Evolutionary conservation across 2,329 filamentous ascomycete species (phyloP).

Genomic region (Metarhizium anisopliae): DNA sequence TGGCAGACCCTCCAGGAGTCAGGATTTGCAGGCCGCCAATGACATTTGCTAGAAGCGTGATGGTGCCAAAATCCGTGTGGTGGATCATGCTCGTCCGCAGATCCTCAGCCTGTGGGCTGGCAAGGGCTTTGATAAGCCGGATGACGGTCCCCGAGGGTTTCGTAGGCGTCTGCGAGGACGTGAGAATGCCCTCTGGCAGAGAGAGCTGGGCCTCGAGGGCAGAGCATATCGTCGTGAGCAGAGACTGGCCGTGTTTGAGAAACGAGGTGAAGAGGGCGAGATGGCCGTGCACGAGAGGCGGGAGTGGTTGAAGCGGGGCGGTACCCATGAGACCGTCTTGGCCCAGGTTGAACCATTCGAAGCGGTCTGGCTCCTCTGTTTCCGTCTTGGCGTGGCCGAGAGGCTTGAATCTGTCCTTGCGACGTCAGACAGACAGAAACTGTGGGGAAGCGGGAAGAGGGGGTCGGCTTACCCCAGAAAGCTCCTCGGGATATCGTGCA

Average conservation of each 20-base stretch:
- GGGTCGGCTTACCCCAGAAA: not conserved
- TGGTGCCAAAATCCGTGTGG: slow-evolving; percentile 27
- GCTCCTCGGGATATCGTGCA: not conserved
- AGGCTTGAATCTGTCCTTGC: not conserved
- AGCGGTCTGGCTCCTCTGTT: not conserved
- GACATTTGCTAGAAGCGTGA: slow-evolving; percentile 26
- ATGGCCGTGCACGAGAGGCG: not conserved
- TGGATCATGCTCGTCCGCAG: too few relatives aligned
- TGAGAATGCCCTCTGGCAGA: not conserved
- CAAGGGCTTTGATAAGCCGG: not conserved
- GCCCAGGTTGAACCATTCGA: not conserved
- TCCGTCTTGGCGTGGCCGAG: not conserved
- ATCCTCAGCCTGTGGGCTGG: too few relatives aligned
- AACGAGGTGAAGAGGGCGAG: not conserved
- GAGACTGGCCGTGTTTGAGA: not conserved
- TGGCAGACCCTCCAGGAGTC: slow-evolving; percentile 9
- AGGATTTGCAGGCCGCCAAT: slow-evolving; percentile 27
- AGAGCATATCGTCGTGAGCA: not conserved
- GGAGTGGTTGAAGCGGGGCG: not conserved
- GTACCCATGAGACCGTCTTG: not conserved
- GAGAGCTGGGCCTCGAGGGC: not conserved
- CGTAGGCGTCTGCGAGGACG: not conserved
- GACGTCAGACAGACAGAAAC: not conserved
- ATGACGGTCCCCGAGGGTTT: not conserved
- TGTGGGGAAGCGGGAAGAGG: too few relatives aligned